A percentile compares a stretch with the other conserved stretches of the same genome.
phyloP scores from a whole-genome alignment of 352 stramenopile genomes.

The Stramenopiles sp. region DNA sequence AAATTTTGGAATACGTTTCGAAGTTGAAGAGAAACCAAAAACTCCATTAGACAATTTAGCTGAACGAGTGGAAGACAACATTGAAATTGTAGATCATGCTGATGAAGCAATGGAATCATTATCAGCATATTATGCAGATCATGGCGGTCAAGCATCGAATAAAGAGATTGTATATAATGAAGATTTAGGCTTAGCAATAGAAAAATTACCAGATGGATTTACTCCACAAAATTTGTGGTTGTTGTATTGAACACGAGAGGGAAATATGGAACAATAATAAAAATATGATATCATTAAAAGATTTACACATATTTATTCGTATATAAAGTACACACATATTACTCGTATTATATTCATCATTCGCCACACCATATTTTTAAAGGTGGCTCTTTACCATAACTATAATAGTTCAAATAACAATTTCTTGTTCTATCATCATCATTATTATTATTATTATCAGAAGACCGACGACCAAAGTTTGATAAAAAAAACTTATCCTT shows the following conservation, averaged over 20 bases:
- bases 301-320: not conserved
- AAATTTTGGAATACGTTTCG: slow-evolving; percentile 66
- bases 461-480: not conserved
- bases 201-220: slow-evolving; percentile 51
- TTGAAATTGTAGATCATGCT: slow-evolving; percentile 62
- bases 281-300: no score
- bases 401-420: not conserved
- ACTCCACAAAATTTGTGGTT: slow-evolving; percentile 38
- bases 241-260: no score
- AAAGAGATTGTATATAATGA: slow-evolving; percentile 41
- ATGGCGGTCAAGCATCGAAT: slow-evolving; percentile 49
- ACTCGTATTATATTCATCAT: not conserved
- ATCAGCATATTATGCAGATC: slow-evolving; percentile 58
- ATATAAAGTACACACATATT: not conserved
- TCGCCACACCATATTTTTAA: not conserved
- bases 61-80: slow-evolving; percentile 42
- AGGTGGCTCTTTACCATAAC: not conserved
- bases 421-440: no score
- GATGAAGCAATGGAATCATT: slow-evolving; percentile 56
- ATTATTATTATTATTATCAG: not conserved
- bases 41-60: slow-evolving; percentile 37
- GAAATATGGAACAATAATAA: no score
- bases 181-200: slow-evolving; percentile 53
- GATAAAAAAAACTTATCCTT: not conserved
- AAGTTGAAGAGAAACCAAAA: slow-evolving; percentile 45